Base-by-base conservation (phyloP, 1,284 basidiomycete species). In the Takashimella tepidaria region DNA sequence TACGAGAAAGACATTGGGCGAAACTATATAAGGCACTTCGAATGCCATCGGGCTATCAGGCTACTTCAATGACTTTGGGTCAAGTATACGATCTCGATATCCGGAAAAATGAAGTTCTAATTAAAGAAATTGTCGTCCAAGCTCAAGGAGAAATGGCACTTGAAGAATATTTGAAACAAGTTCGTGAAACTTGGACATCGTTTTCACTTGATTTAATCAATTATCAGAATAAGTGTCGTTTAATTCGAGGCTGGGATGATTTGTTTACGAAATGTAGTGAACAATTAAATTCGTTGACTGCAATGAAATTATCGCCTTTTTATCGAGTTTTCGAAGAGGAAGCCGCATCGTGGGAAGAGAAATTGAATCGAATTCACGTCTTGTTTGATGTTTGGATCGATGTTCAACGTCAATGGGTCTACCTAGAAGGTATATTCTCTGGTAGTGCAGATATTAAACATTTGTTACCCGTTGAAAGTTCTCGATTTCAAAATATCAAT, bases 351-450 rank as follows among this genome's bases (percentile, higher is more conserved):
- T 95, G 92, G 90, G 91, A 93, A 72, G 91, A 93, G 72, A 93
- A 92, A 73, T 80, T 98, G 24, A 97, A 96, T 73, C 83, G 91
- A 24, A 87, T 96, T 31, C 92, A 97, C 63, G 91, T 96, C 24
- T 82, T 98, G 13, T 99, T 99, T 70, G 89, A 98, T 74, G 88
- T 98, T 40, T 98, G 96, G 96, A 96, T 98, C 64, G 96, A 98
- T 63, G 96, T 99, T 13, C 97, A 99, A 69, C 84, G 96, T 4
- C 96, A 98, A 79, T 99, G 96, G 96, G 96, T 99, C 1, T 99
- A 99, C 70, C 81, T 99, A 50, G 95, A 98, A 70, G 96, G 96
- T 50, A 98, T 99, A 68, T 99, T 99, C 77, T 91, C 92, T n/a
- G 92, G 93, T 42, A 97, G 92, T 64, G 92, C 92, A 22, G 93